phyloP scores from a whole-genome alignment of 306 rosid species.

The Cyclanthera cordifolia region DNA sequence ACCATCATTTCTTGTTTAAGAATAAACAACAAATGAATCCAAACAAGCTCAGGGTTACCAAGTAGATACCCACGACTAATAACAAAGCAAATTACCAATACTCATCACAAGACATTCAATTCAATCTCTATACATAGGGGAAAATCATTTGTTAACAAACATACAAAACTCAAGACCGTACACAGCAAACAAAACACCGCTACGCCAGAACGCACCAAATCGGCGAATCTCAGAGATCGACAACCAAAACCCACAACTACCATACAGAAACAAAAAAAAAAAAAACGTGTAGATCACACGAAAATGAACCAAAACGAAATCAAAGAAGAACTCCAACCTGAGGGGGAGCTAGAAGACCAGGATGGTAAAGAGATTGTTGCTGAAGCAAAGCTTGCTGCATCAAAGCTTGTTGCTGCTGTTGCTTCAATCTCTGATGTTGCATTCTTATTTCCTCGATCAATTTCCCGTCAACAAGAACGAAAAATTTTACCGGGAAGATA shows the following conservation, averaged over 20 bases:
- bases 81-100: background rate
- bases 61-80: background rate
- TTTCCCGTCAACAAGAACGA: slow-evolving; percentile 17
- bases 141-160: background rate
- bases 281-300: background rate
- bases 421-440: slow-evolving; percentile 98
- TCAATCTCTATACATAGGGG: too few species aligned
- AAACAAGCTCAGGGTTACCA: background rate
- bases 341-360: slow-evolving; percentile 90
- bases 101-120: background rate
- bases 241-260: background rate
- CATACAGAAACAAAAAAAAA: background rate
- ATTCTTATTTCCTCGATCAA: slow-evolving; percentile 32
- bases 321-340: slow-evolving; percentile 42
- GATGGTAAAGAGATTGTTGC: slow-evolving; percentile 92
- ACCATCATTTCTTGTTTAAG: background rate
- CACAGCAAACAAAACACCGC: background rate
- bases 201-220: background rate
- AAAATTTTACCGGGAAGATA: slow-evolving; percentile 21
- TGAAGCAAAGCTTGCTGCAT: slow-evolving; percentile 97
- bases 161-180: background rate
- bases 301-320: background rate
- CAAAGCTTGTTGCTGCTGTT: slow-evolving; percentile 83
- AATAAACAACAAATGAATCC: background rate
- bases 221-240: background rate